Base-by-base conservation (phyloP, 805 yeast species). In the Kuraishia ogatae region DNA sequence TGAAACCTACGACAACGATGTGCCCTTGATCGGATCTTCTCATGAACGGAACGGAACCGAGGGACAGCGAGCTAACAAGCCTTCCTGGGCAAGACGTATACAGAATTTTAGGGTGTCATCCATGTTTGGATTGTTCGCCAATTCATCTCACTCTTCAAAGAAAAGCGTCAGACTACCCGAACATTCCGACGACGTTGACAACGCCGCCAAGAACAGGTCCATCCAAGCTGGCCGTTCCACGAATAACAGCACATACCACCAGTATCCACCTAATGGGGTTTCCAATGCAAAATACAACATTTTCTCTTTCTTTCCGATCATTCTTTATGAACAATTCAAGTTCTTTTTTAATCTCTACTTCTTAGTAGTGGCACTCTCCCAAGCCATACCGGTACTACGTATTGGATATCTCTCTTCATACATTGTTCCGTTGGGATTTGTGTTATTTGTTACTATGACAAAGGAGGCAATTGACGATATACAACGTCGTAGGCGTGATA, bases 391-490 rank as follows among this genome's bases (percentile, higher is more conserved):
- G 1, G 89, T 84, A 7, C 76, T 94, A 54, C 77, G 97, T 61
- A 94, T 94, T 39, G 99, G 99, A 13, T 94, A 93, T 65, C 74
- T 94, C 43, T 87, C 96, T 1, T 88, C 97, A 1, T 94, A 94
- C 67, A 79, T 96, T 21, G 97, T 92, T 10, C 99, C 99, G 0
- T 77, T 94, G 55, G 97, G 89, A 1, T 94, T 94, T 74, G 99
- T 94, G 17, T 73, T 94, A 48, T 75, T 87, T 0, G 96, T 94
- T 5, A 96, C 99, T 1, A 92, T 96, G 96, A 74, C 85, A 61
- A 94, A 94, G 68, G 99, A 94, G 67, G 98, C 97, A 0, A 77
- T 88, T 61, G 99, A 94, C 71, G 99, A 94, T 70, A 79, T 93
- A 10, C 87, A 86, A 56, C 83, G 99, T 66, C 79, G 98, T 53